A percentile compares a stretch with the other conserved stretches of the same genome.
Conservation (phyloP, 768 basidiomycete species). For the Lentinula sp. region DNA sequence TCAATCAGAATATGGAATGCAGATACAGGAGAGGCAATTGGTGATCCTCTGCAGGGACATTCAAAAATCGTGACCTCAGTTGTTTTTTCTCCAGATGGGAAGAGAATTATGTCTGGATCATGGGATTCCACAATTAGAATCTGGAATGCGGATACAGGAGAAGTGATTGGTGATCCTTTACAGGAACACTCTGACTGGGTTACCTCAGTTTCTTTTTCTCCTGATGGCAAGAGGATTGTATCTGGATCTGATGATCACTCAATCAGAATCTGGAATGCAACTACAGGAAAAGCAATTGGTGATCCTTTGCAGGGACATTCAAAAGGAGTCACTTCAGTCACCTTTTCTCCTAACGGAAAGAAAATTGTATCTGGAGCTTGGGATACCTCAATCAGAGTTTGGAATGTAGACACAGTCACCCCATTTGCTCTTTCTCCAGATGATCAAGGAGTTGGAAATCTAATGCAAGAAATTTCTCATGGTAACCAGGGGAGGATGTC, state of each 20-base stretch:
- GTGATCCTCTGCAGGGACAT: neutral
- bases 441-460: neutral
- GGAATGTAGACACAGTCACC: neutral
- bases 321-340: neutral
- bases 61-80: neutral
- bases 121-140: neutral
- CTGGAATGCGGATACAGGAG: conserved; percentile 26
- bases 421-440: neutral
- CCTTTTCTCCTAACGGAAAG: neutral
- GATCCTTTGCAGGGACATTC: neutral
- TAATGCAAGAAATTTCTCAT: neutral
- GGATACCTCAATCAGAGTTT: neutral
- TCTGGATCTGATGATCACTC: neutral
- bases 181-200: neutral
- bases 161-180: conserved; percentile 7
- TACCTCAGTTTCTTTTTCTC: neutral
- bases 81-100: neutral
- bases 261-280: neutral
- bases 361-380: neutral
- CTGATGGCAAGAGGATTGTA: neutral
- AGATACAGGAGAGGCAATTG: neutral
- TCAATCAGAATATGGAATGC: neutral
- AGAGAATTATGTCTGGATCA: neutral
- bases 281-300: neutral
- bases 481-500: neutral